Evolutionary conservation across 2,329 filamentous ascomycete genomes (phyloP).

Genomic region (Claviceps pazoutovae): DNA sequence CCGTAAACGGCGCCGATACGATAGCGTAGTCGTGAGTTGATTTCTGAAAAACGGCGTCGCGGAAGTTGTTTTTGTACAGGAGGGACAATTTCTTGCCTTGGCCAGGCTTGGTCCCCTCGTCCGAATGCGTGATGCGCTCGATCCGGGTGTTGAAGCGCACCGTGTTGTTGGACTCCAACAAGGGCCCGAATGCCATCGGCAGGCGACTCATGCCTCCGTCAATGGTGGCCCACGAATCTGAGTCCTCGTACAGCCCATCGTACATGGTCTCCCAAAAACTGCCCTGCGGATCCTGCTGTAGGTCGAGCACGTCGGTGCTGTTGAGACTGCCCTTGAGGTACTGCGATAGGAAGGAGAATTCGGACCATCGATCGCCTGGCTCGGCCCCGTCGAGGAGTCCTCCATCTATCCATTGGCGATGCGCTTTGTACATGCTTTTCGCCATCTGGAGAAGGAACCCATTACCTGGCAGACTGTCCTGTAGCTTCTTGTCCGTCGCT

Average conservation of each 20-base stretch:
- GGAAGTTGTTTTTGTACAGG: conserved; percentile 36
- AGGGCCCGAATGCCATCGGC: conserved; percentile 48
- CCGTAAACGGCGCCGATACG: conserved; percentile 50
- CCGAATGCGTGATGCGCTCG: conserved; percentile 28
- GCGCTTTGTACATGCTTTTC: conserved; percentile 29
- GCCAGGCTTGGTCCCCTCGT: conserved; percentile 24
- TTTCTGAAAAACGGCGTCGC: conserved; percentile 24
- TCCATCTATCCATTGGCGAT: conserved; percentile 22
- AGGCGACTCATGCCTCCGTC: conserved; percentile 5
- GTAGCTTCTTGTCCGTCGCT: conserved; percentile 22
- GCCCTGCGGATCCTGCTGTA: conserved; percentile 21
- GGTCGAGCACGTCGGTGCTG: conserved; percentile 31
- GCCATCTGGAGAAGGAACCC: conserved; percentile 25
- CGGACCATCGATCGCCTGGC: conserved; percentile 50
- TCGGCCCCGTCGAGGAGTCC: conserved; percentile 20
- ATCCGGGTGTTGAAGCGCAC: conserved; percentile 42
- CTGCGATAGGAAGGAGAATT: conserved; percentile 48
- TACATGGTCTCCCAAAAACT: conserved; percentile 31
- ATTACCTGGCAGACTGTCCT: conserved; percentile 19
- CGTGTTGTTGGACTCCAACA: conserved; percentile 32
- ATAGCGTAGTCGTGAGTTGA: conserved; percentile 52
- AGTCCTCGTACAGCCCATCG: conserved; percentile 3
- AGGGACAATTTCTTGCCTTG: conserved; percentile 37
- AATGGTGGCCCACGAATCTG: conserved; percentile 13
- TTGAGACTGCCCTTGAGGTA: conserved; percentile 39